phyloP scores from a whole-genome alignment of 345 rosid species.

The Brassica cretica region DNA sequence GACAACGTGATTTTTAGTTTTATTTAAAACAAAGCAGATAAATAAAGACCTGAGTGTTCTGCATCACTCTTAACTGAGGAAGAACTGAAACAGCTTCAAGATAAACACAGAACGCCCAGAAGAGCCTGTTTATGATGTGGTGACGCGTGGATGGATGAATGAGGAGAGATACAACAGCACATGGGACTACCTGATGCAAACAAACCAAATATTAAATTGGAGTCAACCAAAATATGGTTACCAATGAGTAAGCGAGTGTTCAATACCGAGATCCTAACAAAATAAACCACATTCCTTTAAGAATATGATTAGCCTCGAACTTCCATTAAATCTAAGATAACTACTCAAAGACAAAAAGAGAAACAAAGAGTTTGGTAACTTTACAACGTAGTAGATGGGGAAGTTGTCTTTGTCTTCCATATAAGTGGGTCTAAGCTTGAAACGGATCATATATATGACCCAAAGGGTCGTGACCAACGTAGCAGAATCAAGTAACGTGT shows the following conservation, averaged over 20 bases:
- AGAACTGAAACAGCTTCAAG: constrained; percentile 90
- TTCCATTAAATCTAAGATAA: not conserved
- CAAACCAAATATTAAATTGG: not conserved
- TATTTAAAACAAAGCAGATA: not conserved
- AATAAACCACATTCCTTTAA: not conserved
- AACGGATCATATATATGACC: constrained; percentile 90
- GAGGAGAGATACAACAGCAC: constrained; percentile 60
- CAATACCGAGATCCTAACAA: not conserved
- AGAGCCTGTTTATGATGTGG: constrained; percentile 60
- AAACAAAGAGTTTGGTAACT: not conserved
- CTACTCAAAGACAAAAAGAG: not conserved
- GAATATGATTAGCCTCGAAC: not conserved
- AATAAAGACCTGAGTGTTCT: constrained; percentile 76
- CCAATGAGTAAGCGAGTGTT: not conserved
- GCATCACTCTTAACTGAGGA: constrained; percentile 87
- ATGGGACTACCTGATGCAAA: constrained; percentile 61
- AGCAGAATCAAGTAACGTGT: constrained; percentile 78
- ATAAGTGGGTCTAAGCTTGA: constrained; percentile 73
- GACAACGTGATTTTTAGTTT: too few species aligned
- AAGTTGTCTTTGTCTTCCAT: constrained; percentile 91
- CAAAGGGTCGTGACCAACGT: constrained; percentile 78
- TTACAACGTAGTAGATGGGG: constrained; percentile 67
- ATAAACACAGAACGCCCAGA: constrained; percentile 89
- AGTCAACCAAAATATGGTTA: not conserved
- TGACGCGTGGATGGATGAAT: constrained; percentile 82